Conservation (phyloP, 2,329 filamentous ascomycete genomes). For the Aspergillus pseudonomiae region DNA sequence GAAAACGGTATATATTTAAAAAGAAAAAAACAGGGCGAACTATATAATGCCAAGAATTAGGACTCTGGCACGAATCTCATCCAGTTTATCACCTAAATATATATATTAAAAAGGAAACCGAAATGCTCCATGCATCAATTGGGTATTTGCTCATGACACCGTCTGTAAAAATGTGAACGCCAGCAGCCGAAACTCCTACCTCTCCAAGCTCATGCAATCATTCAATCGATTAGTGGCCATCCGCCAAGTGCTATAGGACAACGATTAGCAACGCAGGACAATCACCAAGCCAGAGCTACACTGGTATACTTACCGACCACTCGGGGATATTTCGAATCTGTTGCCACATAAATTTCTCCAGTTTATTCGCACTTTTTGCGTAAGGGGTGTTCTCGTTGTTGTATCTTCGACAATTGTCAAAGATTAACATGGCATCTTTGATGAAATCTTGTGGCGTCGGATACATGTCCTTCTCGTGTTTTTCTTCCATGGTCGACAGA, state of each 20-base stretch:
- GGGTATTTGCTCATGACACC: slow-evolving; percentile 19
- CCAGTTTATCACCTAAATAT: background rate
- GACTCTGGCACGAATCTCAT: background rate
- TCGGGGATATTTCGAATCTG: slow-evolving; percentile 90
- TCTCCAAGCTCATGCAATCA: slow-evolving; percentile 14
- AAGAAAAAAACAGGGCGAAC: background rate
- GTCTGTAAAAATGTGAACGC: slow-evolving; percentile 11
- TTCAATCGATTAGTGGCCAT: slow-evolving; percentile 34
- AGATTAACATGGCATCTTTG: slow-evolving; percentile 83
- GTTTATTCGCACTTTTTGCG: slow-evolving; percentile 89
- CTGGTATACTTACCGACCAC: slow-evolving; percentile 66
- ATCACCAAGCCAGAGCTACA: background rate
- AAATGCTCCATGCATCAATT: slow-evolving; percentile 15
- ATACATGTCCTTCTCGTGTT: slow-evolving; percentile 92
- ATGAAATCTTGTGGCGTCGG: slow-evolving; percentile 90
- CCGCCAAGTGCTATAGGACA: slow-evolving; percentile 43
- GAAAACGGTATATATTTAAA: background rate
- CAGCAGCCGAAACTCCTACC: slow-evolving; percentile 4
- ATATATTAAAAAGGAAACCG: slow-evolving; percentile 10
- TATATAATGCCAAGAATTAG: background rate
- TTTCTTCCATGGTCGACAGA: slow-evolving; percentile 90
- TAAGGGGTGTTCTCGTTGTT: slow-evolving; percentile 96
- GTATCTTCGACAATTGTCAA: slow-evolving; percentile 93
- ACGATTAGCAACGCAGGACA: background rate
- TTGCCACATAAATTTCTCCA: slow-evolving; percentile 94